Evolutionary conservation across 139 green algal species (phyloP).

Genomic region (Ulvella scutata): DNA sequence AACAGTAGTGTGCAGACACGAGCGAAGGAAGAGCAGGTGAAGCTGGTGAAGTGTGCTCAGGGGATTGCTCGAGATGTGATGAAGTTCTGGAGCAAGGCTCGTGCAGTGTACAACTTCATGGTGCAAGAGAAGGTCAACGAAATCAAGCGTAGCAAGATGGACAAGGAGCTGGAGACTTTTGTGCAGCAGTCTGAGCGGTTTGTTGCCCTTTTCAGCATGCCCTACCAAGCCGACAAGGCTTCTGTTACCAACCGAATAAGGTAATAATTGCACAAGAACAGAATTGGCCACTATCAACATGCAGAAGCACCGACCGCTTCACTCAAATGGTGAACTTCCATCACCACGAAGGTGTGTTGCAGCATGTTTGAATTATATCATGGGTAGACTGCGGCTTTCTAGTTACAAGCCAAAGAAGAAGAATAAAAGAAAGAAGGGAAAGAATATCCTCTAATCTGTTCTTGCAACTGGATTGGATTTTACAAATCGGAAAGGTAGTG

Average conservation of each 20-base stretch:
- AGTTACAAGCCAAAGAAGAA: too few relatives aligned
- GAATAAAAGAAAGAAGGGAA: too few relatives aligned
- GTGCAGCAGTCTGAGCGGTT: constrained; percentile 31
- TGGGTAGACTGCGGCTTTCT: too few relatives aligned
- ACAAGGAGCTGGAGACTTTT: constrained; percentile 46
- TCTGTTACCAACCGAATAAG: neutral
- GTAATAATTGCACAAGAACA: too few relatives aligned
- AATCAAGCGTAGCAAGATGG: constrained; percentile 49
- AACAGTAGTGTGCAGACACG: neutral
- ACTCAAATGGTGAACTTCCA: too few relatives aligned
- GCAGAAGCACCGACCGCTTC: too few relatives aligned
- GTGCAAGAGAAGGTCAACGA: constrained; percentile 35
- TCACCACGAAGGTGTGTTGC: too few relatives aligned
- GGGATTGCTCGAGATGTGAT: constrained; percentile 32
- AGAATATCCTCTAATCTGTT: too few relatives aligned
- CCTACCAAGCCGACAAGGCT: neutral
- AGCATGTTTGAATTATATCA: too few relatives aligned
- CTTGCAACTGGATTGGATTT: too few relatives aligned
- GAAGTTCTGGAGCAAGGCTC: constrained; percentile 81
- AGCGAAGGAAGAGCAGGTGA: constrained; percentile 4
- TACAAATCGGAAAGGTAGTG: too few relatives aligned
- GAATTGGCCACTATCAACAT: too few relatives aligned
- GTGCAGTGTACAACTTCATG: constrained; percentile 81
- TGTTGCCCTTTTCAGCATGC: neutral
- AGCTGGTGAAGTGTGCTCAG: constrained; percentile 15